Base-by-base conservation (phyloP, 2,329 filamentous ascomycete genomes). In the Zasmidium angulare region DNA sequence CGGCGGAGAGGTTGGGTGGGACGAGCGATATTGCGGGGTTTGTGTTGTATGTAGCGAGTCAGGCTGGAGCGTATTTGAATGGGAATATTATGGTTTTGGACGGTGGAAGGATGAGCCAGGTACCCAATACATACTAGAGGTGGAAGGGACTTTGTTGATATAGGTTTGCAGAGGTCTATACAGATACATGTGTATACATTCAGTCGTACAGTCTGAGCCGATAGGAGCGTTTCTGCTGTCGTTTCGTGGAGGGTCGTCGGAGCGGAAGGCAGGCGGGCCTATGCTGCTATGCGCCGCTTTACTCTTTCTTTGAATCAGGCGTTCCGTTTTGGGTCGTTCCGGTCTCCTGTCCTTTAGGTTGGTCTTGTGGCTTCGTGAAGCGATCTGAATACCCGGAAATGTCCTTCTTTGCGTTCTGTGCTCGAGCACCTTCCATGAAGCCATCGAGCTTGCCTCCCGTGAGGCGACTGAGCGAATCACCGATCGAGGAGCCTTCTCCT, bases 1-100 rank as follows among this genome's bases (percentile, higher is more conserved):
- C 86, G 0, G 74, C 85, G 14, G 80, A 80, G 26, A 77, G 86
- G 47, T 77, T 82, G 60, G 86, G 86, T 1, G 77, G 83, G 89
- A 55, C 24, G 51, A 36, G 46, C 61, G 87, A 89, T 67, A 85
- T 90, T 78, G 84, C 80, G 1, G 86, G 87, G 1, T 78, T 84
- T 50, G 80, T 89, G 48, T 71, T 91, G 54, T 90, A 86, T 75
- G 75, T 90, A 68, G 84, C 84, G 2, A 85, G 84, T 43, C 77
- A 81, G 60, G 86, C 87, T 1, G 88, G 87, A 0, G 83, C 82
- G 7, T 90, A 88, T 72, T 77, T 83, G 63, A 89, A 89, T 72
- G 88, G 87, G 1, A 82, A 81, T 59, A 79, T 87, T 20, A 76
- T 87, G 31, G 74, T 89, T 10, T 76, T 84, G 0, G 87, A 90